These are phyloP conservation scores for Populus deltoides DNA, from an alignment of 345 rosid species.

Conservation along the genomic window DNA sequence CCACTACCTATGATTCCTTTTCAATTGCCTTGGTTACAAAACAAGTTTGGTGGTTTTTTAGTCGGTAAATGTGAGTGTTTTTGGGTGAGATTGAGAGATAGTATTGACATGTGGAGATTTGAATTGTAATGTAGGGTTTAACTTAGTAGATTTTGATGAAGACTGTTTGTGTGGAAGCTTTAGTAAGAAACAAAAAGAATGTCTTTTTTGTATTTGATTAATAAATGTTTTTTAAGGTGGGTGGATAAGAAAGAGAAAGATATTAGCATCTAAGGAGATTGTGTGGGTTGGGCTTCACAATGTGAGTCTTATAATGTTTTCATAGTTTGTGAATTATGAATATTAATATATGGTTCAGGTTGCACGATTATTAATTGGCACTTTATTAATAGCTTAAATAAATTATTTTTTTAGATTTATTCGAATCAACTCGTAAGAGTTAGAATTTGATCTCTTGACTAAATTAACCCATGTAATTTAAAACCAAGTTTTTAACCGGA, in stretches of 20 bases:
- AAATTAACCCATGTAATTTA: too few relatives aligned
- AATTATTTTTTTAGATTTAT: too few relatives aligned
- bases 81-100: conserved; percentile 3
- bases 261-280: too few relatives aligned
- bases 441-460: too few relatives aligned
- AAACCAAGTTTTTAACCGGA: too few relatives aligned
- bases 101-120: background rate
- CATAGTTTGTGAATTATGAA: background rate
- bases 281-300: background rate
- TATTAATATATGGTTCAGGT: too few relatives aligned
- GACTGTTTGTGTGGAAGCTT: conserved; percentile 17
- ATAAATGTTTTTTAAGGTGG: too few relatives aligned
- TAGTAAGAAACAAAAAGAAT: background rate
- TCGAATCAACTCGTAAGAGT: too few relatives aligned
- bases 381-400: too few relatives aligned
- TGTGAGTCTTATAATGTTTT: background rate
- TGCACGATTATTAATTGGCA: too few relatives aligned
- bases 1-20: conserved; percentile 30
- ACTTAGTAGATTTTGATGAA: background rate
- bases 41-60: background rate
- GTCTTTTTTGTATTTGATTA: background rate
- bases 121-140: background rate
- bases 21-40: conserved; percentile 39
- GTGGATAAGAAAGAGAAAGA: background rate
- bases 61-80: background rate